Evolutionary conservation across 352 stramenopile genomes (phyloP).

Genomic region (Aphanomyces cochlioides): DNA sequence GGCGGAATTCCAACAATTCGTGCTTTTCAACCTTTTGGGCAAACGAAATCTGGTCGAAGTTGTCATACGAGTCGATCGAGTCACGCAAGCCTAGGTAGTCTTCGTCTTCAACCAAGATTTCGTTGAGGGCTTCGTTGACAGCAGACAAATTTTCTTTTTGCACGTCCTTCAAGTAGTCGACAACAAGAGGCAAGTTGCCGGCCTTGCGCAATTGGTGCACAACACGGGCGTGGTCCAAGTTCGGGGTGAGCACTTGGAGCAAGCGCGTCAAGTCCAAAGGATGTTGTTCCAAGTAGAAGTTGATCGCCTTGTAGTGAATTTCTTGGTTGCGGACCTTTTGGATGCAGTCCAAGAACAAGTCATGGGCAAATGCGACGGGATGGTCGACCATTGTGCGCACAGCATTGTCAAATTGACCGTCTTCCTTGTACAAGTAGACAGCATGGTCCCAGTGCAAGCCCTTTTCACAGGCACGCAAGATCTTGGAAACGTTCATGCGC

Average conservation of each 20-base stretch:
- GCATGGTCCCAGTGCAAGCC: slow-evolving; percentile 97
- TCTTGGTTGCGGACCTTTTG: slow-evolving; percentile 99
- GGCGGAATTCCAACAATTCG: slow-evolving; percentile 99
- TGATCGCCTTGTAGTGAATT: slow-evolving; percentile 99
- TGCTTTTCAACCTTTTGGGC: slow-evolving; percentile 98
- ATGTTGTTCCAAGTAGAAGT: slow-evolving; percentile 98
- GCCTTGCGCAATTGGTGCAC: slow-evolving; percentile 98
- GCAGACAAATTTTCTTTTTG: slow-evolving; percentile 98
- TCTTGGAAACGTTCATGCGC: slow-evolving; percentile 99
- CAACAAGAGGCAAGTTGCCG: slow-evolving; percentile 95
- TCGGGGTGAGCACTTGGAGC: slow-evolving; percentile 97
- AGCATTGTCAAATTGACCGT: slow-evolving; percentile 98
- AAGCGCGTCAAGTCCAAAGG: slow-evolving; percentile 95
- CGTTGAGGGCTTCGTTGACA: slow-evolving; percentile 99
- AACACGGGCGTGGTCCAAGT: slow-evolving; percentile 97
- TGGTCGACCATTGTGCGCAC: slow-evolving; percentile 99
- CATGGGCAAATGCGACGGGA: slow-evolving; percentile 94
- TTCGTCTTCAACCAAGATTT: slow-evolving; percentile 95
- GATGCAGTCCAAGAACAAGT: slow-evolving; percentile 99
- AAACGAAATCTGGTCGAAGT: slow-evolving; percentile 99
- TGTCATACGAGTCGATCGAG: slow-evolving; percentile 98
- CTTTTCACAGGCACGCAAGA: slow-evolving; percentile 96
- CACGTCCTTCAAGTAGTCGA: slow-evolving; percentile 97
- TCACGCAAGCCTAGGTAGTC: slow-evolving; percentile 96
- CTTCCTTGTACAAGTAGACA: slow-evolving; percentile 99